Evolutionary conservation across 768 basidiomycete species (phyloP).

Genomic region (Punctularia strigosozonata): DNA sequence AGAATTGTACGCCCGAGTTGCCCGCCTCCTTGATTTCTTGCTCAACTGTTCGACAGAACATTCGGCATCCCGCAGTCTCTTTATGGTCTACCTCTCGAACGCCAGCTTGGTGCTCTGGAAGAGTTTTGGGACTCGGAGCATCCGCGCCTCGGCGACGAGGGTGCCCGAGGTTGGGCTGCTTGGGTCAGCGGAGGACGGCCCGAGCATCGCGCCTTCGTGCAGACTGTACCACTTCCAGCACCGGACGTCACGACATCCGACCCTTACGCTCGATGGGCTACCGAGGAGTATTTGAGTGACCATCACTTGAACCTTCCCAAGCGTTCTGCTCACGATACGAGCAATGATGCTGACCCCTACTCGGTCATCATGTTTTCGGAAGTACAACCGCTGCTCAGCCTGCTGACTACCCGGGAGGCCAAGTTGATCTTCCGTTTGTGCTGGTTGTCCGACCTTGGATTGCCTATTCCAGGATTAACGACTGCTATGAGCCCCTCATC

Average conservation of each 20-base stretch:
- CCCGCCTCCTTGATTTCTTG: background rate
- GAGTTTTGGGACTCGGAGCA: slow-evolving; percentile 79
- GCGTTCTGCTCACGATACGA: slow-evolving; percentile 38
- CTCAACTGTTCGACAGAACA: slow-evolving; percentile 25
- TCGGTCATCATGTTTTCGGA: slow-evolving; percentile 64
- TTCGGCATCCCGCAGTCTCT: slow-evolving; percentile 45
- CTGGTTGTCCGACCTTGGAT: slow-evolving; percentile 62
- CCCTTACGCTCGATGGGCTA: slow-evolving; percentile 58
- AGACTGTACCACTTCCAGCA: slow-evolving; percentile 6
- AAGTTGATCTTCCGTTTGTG: slow-evolving; percentile 50
- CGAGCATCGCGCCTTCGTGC: slow-evolving; percentile 10
- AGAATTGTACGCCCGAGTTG: slow-evolving; percentile 49
- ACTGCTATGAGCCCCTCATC: slow-evolving; percentile 21
- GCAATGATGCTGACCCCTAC: slow-evolving; percentile 50
- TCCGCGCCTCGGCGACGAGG: slow-evolving; percentile 61
- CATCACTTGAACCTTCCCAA: slow-evolving; percentile 30
- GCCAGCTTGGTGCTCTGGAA: slow-evolving; percentile 49
- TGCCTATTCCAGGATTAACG: slow-evolving; percentile 59
- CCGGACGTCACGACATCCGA: slow-evolving; percentile 29
- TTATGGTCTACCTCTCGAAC: slow-evolving; percentile 27
- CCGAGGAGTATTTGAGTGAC: slow-evolving; percentile 42
- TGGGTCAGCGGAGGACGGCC: slow-evolving; percentile 42
- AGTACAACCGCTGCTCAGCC: slow-evolving; percentile 42
- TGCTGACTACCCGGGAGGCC: slow-evolving; percentile 28
- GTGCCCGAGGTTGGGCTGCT: slow-evolving; percentile 54